These are phyloP conservation scores for Diaporthe sp. DNA, from an alignment of 2,329 filamentous ascomycete species.

Conservation along the genomic window DNA sequence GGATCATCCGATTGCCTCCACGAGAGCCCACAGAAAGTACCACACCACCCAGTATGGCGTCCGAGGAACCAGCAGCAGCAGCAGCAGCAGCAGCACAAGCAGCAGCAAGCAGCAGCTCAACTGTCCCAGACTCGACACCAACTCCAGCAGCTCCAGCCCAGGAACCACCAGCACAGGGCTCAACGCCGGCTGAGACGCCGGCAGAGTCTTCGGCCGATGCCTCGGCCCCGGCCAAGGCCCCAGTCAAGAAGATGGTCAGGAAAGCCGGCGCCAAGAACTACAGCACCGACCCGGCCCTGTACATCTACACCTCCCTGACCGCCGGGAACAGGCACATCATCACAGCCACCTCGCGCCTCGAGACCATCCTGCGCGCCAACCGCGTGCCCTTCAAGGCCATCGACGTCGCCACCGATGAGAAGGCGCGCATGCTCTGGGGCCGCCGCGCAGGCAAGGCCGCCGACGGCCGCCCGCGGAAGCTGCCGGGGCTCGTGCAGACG, in stretches of 20 bases:
- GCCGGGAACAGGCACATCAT: slow-evolving; percentile 96
- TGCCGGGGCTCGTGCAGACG: slow-evolving; percentile 90
- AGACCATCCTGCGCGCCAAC: slow-evolving; percentile 96
- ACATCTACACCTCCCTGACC: slow-evolving; percentile 96
- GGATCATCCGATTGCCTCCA: background rate
- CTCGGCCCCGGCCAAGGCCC: slow-evolving; percentile 14
- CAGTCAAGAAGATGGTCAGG: slow-evolving; percentile 33
- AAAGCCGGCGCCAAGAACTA: slow-evolving; percentile 47
- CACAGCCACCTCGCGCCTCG: slow-evolving; percentile 93
- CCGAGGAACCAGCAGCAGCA: slow-evolving; percentile 33
- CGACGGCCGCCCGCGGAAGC: slow-evolving; percentile 75
- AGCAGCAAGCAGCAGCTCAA: slow-evolving; percentile 24
- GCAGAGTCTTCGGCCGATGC: slow-evolving; percentile 8
- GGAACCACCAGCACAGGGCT: background rate
- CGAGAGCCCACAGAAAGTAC: background rate
- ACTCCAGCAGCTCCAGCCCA: slow-evolving; percentile 19
- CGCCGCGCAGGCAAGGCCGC: slow-evolving; percentile 82
- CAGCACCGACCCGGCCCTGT: slow-evolving; percentile 79
- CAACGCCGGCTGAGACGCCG: slow-evolving; percentile 16
- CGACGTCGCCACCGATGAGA: slow-evolving; percentile 91
- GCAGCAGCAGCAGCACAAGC: slow-evolving; percentile 5
- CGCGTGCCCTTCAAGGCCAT: slow-evolving; percentile 93
- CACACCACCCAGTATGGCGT: slow-evolving; percentile 35
- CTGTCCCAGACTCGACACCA: slow-evolving; percentile 20
- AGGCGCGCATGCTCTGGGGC: slow-evolving; percentile 90